Percentiles rank a stretch among this genome's conserved stretches.
Conservation (phyloP, 164 flowering plant genomes). For the Dillenia turbinata region DNA sequence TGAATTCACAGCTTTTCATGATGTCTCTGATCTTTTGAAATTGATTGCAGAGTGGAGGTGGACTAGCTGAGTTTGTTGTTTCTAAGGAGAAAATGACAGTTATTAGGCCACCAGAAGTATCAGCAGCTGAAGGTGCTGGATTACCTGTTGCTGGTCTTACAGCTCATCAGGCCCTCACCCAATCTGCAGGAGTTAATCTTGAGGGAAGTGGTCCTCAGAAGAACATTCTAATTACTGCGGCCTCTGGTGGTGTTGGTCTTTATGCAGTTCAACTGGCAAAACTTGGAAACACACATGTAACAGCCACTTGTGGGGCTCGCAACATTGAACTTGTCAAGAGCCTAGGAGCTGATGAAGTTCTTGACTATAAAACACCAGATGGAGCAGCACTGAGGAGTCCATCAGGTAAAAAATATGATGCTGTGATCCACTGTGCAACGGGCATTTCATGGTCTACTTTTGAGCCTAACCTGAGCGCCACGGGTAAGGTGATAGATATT, state of each 20-base stretch:
- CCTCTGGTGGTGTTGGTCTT: conserved; percentile 52
- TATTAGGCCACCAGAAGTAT: conserved; percentile 42
- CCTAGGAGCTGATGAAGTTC: conserved; percentile 53
- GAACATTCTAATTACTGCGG: conserved; percentile 50
- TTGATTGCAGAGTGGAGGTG: conserved; percentile 39
- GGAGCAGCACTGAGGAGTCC: conserved; percentile 49
- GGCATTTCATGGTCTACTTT: conserved; percentile 44
- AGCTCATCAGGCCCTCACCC: conserved; percentile 41
- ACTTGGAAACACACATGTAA: conserved; percentile 45
- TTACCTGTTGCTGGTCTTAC: conserved; percentile 46
- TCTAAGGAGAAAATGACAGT: conserved; percentile 26
- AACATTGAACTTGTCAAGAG: conserved; percentile 44
- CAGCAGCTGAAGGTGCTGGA: conserved; percentile 45
- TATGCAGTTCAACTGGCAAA: conserved; percentile 56
- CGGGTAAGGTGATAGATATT: conserved; percentile 42
- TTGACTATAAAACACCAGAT: conserved; percentile 45
- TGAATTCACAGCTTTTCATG: too few relatives aligned
- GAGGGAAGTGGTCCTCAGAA: conserved; percentile 23
- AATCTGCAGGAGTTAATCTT: conserved; percentile 41
- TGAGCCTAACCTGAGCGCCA: conserved; percentile 37
- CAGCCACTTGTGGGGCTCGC: conserved; percentile 57
- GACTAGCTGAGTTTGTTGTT: conserved; percentile 44
- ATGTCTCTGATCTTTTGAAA: neutral
- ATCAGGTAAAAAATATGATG: conserved; percentile 47
- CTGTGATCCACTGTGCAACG: conserved; percentile 38